These are phyloP conservation scores for Schwanniomyces etchellsii DNA, from an alignment of 1,139 yeast genomes.

Conservation along the genomic window DNA sequence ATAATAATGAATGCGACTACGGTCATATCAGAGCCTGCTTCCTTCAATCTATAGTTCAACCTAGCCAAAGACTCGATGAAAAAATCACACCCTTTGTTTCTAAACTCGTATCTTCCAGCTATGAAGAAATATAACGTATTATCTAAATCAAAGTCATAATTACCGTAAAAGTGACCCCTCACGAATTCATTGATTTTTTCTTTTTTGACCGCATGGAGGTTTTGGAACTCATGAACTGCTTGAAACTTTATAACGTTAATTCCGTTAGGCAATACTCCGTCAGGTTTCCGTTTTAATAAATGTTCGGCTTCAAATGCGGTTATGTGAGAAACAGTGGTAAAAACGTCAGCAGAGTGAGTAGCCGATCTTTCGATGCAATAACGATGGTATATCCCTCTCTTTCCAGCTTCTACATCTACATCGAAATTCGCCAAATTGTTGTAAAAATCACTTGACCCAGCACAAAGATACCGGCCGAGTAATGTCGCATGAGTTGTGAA, in stretches of 20 bases:
- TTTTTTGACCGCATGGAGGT: constrained; percentile 86
- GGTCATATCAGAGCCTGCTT: constrained; percentile 77
- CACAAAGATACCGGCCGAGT: constrained; percentile 91
- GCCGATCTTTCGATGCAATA: constrained; percentile 97
- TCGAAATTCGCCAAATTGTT: constrained; percentile 87
- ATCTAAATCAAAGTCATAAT: constrained; percentile 89
- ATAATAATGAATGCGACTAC: constrained; percentile 97
- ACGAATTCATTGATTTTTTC: constrained; percentile 91
- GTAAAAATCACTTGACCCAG: constrained; percentile 93
- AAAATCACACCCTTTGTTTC: constrained; percentile 96
- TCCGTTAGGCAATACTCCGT: constrained; percentile 96
- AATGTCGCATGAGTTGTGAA: constrained; percentile 97
- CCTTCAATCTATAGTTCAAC: constrained; percentile 80
- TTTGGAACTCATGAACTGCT: constrained; percentile 97
- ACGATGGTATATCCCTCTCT: constrained; percentile 93
- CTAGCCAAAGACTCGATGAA: constrained; percentile 91
- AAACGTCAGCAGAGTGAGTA: constrained; percentile 93
- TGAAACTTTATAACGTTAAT: constrained; percentile 92
- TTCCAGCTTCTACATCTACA: constrained; percentile 97
- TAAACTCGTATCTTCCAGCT: constrained; percentile 95
- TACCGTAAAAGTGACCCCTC: constrained; percentile 96
- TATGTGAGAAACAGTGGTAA: constrained; percentile 94
- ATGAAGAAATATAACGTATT: constrained; percentile 92
- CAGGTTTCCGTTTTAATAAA: constrained; percentile 89
- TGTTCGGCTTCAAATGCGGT: constrained; percentile 96